phyloP scores from a whole-genome alignment of 495 filamentous ascomycete genomes.

The Annulohypoxylon moriforme region DNA sequence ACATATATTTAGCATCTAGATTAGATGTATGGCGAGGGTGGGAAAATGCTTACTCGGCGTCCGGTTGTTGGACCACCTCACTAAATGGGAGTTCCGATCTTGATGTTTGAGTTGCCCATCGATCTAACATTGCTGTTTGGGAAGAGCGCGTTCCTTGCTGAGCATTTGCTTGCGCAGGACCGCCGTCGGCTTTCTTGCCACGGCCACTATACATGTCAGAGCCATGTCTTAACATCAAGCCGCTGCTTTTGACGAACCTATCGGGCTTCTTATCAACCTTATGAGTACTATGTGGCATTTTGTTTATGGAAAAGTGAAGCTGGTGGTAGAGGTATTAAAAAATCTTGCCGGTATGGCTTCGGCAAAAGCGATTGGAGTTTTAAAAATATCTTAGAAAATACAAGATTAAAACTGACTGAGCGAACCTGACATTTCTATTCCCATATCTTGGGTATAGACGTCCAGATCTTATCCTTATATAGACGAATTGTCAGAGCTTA shows the following conservation, averaged over 20 bases:
- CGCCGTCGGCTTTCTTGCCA: background rate
- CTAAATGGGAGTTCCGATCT: conserved; percentile 54
- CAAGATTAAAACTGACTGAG: conserved; percentile 33
- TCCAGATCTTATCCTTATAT: conserved; percentile 29
- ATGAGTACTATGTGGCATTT: conserved; percentile 46
- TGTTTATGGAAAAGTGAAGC: background rate
- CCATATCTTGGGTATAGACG: background rate
- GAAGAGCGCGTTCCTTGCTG: conserved; percentile 16
- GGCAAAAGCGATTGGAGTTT: conserved; percentile 3
- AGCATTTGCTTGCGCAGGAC: conserved; percentile 18
- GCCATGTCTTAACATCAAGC: background rate
- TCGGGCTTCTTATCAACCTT: conserved; percentile 28
- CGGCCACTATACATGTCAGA: conserved; percentile 36
- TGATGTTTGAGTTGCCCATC: conserved; percentile 52
- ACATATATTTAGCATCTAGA: conserved; percentile 25
- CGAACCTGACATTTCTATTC: conserved; percentile 14
- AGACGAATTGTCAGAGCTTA: conserved; percentile 15
- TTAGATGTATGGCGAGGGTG: conserved; percentile 4
- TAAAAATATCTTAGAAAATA: conserved; percentile 4
- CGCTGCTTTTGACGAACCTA: conserved; percentile 39
- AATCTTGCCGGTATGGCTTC: background rate
- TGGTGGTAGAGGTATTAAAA: background rate
- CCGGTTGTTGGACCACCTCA: conserved; percentile 49
- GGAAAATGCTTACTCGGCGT: conserved; percentile 30
- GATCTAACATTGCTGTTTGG: conserved; percentile 51